Conservation (phyloP, 208 protist species). For the Strigomonas culicis region DNA sequence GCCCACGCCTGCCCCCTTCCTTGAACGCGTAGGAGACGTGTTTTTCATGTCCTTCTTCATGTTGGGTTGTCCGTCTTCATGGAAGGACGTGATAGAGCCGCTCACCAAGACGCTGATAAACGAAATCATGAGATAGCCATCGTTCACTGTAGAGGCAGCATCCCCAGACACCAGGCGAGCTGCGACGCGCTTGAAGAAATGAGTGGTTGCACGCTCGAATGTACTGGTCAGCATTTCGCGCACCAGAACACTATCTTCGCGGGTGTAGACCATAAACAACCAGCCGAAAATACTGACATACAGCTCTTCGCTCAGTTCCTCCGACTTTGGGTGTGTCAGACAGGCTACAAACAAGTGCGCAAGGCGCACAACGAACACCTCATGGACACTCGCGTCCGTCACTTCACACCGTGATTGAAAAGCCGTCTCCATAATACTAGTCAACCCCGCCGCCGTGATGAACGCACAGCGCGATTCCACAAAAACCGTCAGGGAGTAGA, state of each 20-base stretch:
- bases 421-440: slow-evolving; percentile 43
- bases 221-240: slow-evolving; percentile 41
- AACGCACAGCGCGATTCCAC: slow-evolving; percentile 60
- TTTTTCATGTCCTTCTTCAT: background rate
- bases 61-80: background rate
- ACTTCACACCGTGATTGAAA: slow-evolving; percentile 31
- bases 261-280: slow-evolving; percentile 28
- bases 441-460: slow-evolving; percentile 46
- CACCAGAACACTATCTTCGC: slow-evolving; percentile 32
- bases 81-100: background rate
- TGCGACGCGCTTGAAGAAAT: slow-evolving; percentile 43
- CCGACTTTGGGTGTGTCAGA: slow-evolving; percentile 30
- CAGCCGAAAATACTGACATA: slow-evolving; percentile 34
- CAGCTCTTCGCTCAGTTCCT: slow-evolving; percentile 27
- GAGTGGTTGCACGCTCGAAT: slow-evolving; percentile 49
- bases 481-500: slow-evolving; percentile 65
- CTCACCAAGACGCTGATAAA: slow-evolving; percentile 4
- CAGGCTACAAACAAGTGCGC: slow-evolving; percentile 46
- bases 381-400: slow-evolving; percentile 48
- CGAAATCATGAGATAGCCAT: too few relatives aligned
- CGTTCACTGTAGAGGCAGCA: slow-evolving; percentile 1
- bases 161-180: background rate
- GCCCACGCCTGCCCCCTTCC: too few relatives aligned
- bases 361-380: slow-evolving; percentile 57
- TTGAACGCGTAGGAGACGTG: too few relatives aligned